A percentile compares a stretch with the other conserved stretches of the same genome.
These are phyloP conservation scores for Tylopilus sp. DNA, from an alignment of 768 basidiomycete species.

Conservation along the genomic window DNA sequence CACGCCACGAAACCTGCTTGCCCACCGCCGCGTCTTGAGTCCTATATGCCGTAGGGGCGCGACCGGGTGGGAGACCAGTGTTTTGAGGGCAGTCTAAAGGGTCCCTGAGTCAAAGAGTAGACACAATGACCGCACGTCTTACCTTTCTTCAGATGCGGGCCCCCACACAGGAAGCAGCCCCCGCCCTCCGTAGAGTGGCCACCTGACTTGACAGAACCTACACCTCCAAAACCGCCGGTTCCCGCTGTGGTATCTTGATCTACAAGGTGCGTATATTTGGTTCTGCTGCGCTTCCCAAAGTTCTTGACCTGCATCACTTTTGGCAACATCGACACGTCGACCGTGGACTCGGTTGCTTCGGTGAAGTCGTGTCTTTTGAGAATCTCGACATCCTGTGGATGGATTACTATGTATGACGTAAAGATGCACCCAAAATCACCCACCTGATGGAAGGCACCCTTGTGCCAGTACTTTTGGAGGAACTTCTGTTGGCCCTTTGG, in stretches of 20 bases:
- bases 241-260: slow-evolving; percentile 86
- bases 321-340: slow-evolving; percentile 87
- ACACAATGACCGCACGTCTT: background rate
- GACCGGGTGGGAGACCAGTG: slow-evolving; percentile 34
- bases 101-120: slow-evolving; percentile 5
- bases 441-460: slow-evolving; percentile 98
- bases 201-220: slow-evolving; percentile 49
- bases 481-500: slow-evolving; percentile 91
- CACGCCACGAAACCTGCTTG: slow-evolving; percentile 40
- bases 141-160: slow-evolving; percentile 93
- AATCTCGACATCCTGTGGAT: slow-evolving; percentile 77
- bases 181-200: slow-evolving; percentile 53
- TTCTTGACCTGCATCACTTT: slow-evolving; percentile 97
- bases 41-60: slow-evolving; percentile 27
- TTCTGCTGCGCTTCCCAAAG: slow-evolving; percentile 88
- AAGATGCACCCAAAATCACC: slow-evolving; percentile 14
- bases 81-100: slow-evolving; percentile 51
- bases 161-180: slow-evolving; percentile 93
- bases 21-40: slow-evolving; percentile 33
- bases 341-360: slow-evolving; percentile 81
- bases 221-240: slow-evolving; percentile 65
- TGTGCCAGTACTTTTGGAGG: slow-evolving; percentile 98
- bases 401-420: slow-evolving; percentile 16
- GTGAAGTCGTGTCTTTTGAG: slow-evolving; percentile 82
- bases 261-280: slow-evolving; percentile 93